phyloP scores from a whole-genome alignment of 129 eudicot genomes.

The Flaveria ramosissima region DNA sequence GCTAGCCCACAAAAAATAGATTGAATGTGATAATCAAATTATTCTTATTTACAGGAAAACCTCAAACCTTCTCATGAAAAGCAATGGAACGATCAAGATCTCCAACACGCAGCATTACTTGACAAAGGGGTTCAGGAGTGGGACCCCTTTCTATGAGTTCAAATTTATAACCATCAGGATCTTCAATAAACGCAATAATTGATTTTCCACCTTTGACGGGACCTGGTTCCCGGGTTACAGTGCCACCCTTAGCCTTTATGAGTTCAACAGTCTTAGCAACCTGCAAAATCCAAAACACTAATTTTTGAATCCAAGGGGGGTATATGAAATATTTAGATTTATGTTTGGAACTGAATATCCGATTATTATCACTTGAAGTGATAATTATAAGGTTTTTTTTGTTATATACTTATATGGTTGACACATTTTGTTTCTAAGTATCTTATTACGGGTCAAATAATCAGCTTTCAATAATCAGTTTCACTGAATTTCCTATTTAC shows the following conservation, averaged over 20 bases:
- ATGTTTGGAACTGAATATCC: too few relatives aligned
- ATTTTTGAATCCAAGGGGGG: neutral
- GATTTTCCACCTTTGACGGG: conserved; percentile 93
- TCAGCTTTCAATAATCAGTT: neutral
- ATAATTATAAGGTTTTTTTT: too few relatives aligned
- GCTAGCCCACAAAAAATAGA: neutral
- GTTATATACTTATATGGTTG: neutral
- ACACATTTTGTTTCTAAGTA: neutral
- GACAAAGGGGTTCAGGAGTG: conserved; percentile 96
- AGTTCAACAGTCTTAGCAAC: conserved; percentile 89
- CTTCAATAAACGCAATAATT: conserved; percentile 90
- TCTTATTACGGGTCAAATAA: neutral
- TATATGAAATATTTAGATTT: too few relatives aligned
- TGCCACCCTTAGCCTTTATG: conserved; percentile 95
- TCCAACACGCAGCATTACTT: conserved; percentile 98
- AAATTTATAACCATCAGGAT: conserved; percentile 98
- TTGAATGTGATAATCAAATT: neutral
- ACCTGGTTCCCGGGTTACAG: conserved; percentile 90
- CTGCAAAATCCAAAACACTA: conserved; percentile 35
- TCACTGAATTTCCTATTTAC: neutral
- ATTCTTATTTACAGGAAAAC: conserved; percentile 1
- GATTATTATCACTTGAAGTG: too few relatives aligned
- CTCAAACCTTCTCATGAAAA: conserved; percentile 81
- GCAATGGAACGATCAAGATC: conserved; percentile 93
- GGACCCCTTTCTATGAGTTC: conserved; percentile 96